Percentiles rank a stretch among this genome's conserved stretches.
Evolutionary conservation across 2,329 filamentous ascomycete species (phyloP).

Genomic region (Trichophyton rubrum): DNA sequence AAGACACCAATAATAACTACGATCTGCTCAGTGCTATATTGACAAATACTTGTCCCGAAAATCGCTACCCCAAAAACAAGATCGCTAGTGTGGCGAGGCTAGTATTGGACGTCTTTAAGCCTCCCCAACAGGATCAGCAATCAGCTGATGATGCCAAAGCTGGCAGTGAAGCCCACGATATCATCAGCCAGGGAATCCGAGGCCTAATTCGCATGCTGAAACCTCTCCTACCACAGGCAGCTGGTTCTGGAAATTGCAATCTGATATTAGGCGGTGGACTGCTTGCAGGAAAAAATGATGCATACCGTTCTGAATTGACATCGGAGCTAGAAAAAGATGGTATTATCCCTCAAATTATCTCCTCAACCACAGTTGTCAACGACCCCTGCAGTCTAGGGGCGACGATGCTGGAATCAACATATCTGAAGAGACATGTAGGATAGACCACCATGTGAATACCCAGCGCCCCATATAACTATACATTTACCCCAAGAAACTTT

Average conservation of each 20-base stretch:
- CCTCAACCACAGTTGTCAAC: not conserved
- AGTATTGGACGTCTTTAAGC: not conserved
- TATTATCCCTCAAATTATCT: not conserved
- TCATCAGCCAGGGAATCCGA: not conserved
- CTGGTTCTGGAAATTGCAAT: not conserved
- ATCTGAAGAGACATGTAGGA: not conserved
- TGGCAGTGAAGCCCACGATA: not conserved
- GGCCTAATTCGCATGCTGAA: not conserved
- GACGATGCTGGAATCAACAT: not conserved
- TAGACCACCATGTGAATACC: not conserved
- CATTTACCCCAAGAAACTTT: not conserved
- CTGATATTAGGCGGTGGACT: constrained; percentile 5
- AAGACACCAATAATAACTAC: not conserved
- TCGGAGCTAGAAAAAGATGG: not conserved
- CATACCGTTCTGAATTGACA: constrained; percentile 2
- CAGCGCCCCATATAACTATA: not conserved
- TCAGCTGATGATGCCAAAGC: not conserved
- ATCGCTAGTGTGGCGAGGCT: constrained; percentile 6
- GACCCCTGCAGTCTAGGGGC: not conserved
- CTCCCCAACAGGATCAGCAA: not conserved
- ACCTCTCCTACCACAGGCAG: not conserved
- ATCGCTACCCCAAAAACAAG: constrained; percentile 5
- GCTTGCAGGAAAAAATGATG: constrained; percentile 4
- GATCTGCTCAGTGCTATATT: constrained; percentile 8
- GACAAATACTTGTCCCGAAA: not conserved